These are phyloP conservation scores for Pyricularia pennisetigena DNA, from an alignment of 2,329 filamentous ascomycete species.

Conservation along the genomic window DNA sequence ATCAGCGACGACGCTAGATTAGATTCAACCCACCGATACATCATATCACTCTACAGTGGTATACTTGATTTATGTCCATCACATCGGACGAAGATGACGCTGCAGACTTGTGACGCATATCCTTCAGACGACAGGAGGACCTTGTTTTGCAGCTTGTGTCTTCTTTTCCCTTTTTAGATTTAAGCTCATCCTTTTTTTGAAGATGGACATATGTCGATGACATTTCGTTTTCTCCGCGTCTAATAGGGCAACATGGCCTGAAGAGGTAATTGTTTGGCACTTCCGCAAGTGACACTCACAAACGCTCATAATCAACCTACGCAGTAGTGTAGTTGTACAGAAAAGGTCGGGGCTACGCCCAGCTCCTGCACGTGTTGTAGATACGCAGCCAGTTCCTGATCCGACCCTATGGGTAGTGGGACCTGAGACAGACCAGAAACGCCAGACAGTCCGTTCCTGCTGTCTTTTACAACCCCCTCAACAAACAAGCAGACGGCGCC, in stretches of 20 bases:
- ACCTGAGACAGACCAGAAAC: conserved; percentile 31
- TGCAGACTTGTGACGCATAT: too few species aligned
- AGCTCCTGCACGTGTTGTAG: conserved; percentile 48
- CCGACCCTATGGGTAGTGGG: conserved; percentile 54
- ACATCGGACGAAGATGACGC: too few species aligned
- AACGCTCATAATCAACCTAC: background rate
- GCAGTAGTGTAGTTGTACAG: conserved; percentile 20
- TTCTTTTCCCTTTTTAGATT: too few species aligned
- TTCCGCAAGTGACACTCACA: background rate
- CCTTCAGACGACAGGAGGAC: too few species aligned
- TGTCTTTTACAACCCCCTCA: conserved; percentile 54
- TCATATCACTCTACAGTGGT: too few species aligned
- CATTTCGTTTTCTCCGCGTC: background rate
- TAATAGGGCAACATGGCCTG: background rate
- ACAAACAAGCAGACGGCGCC: conserved; percentile 49
- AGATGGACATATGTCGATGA: background rate
- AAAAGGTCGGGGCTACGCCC: conserved; percentile 31
- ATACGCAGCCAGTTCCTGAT: conserved; percentile 65
- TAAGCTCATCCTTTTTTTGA: too few species aligned
- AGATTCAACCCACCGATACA: background rate
- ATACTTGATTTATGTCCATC: too few species aligned
- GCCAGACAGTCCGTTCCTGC: background rate
- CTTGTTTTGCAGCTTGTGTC: too few species aligned
- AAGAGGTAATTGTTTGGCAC: background rate
- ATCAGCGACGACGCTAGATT: background rate